These are phyloP conservation scores for Chalara sp. DNA, from an alignment of 2,329 filamentous ascomycete genomes.

Conservation along the genomic window DNA sequence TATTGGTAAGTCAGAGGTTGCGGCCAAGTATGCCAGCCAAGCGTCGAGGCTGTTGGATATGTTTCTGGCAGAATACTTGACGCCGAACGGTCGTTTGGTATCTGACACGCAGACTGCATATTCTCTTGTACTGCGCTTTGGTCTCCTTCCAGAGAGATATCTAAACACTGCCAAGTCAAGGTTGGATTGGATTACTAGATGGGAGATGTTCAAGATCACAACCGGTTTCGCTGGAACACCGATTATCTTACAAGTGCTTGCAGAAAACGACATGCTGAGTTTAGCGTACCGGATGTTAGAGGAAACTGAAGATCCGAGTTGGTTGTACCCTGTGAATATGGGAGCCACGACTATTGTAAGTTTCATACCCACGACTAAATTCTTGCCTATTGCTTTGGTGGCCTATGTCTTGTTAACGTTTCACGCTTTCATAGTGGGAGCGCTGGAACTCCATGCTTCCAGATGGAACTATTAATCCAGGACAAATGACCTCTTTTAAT, in stretches of 20 bases:
- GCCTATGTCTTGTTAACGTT: too few species aligned
- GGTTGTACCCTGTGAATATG: constrained; percentile 22
- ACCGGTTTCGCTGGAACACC: constrained; percentile 28
- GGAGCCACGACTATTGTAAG: constrained; percentile 18
- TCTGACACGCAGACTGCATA: constrained; percentile 24
- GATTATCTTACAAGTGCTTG: constrained; percentile 12
- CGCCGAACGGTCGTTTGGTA: constrained; percentile 14
- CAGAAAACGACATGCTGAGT: constrained; percentile 7
- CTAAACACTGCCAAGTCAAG: constrained; percentile 10
- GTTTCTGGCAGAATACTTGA: constrained; percentile 26
- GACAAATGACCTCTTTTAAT: constrained; percentile 22
- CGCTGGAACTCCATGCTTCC: constrained; percentile 23
- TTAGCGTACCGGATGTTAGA: constrained; percentile 32
- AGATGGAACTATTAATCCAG: constrained; percentile 19
- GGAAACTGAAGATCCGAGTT: constrained; percentile 27
- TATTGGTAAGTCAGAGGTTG: constrained; percentile 19
- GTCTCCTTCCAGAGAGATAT: constrained; percentile 9
- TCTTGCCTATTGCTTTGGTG: too few species aligned
- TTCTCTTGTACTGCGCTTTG: constrained; percentile 20
- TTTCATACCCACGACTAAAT: too few species aligned
- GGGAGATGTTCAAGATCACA: constrained; percentile 16
- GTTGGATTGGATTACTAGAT: constrained; percentile 14
- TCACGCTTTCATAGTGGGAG: constrained; percentile 11
- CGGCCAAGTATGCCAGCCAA: constrained; percentile 17
- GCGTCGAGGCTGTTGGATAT: constrained; percentile 12